Evolutionary conservation across 495 filamentous ascomycete genomes (phyloP).

Genomic region (Pseudomonodictys pantanalensis): DNA sequence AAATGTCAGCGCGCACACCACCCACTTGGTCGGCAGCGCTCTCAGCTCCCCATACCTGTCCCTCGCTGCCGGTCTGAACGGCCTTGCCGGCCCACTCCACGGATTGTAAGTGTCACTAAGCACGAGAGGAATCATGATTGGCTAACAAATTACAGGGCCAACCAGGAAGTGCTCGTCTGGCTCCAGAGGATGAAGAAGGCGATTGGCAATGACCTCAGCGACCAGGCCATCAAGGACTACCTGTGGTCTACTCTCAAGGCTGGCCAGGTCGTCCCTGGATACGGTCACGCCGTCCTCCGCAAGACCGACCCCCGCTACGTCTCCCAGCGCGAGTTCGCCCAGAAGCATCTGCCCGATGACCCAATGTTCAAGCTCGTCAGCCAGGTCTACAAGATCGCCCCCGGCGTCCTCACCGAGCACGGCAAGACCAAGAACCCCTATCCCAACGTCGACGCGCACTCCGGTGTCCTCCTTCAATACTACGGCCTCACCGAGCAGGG

Average conservation of each 20-base stretch:
- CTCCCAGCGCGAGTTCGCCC: slow-evolving; percentile 94
- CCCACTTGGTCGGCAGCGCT: slow-evolving; percentile 94
- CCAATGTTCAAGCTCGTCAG: slow-evolving; percentile 99
- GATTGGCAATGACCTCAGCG: slow-evolving; percentile 89
- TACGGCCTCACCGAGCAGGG: slow-evolving; percentile 97
- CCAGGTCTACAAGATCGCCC: slow-evolving; percentile 99
- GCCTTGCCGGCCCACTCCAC: slow-evolving; percentile 95
- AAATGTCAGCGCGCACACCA: slow-evolving; percentile 97
- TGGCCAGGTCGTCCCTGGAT: slow-evolving; percentile 94
- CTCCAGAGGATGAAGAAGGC: slow-evolving; percentile 97
- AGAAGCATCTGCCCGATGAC: slow-evolving; percentile 86
- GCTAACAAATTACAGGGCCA: slow-evolving; percentile 56
- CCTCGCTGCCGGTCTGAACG: slow-evolving; percentile 91
- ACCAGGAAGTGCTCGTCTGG: slow-evolving; percentile 99
- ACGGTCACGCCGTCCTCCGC: slow-evolving; percentile 97
- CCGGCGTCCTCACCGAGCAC: slow-evolving; percentile 95
- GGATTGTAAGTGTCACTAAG: slow-evolving; percentile 59
- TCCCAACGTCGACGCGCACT: slow-evolving; percentile 59
- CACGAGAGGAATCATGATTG: neutral
- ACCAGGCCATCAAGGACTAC: slow-evolving; percentile 94
- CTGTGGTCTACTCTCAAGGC: slow-evolving; percentile 94
- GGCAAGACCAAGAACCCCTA: slow-evolving; percentile 63
- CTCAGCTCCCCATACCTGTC: slow-evolving; percentile 97
- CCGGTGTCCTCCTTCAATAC: slow-evolving; percentile 97
- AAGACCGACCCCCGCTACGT: slow-evolving; percentile 99